Conservation (phyloP, 768 basidiomycete genomes). For the Pleurotus sapidus region DNA sequence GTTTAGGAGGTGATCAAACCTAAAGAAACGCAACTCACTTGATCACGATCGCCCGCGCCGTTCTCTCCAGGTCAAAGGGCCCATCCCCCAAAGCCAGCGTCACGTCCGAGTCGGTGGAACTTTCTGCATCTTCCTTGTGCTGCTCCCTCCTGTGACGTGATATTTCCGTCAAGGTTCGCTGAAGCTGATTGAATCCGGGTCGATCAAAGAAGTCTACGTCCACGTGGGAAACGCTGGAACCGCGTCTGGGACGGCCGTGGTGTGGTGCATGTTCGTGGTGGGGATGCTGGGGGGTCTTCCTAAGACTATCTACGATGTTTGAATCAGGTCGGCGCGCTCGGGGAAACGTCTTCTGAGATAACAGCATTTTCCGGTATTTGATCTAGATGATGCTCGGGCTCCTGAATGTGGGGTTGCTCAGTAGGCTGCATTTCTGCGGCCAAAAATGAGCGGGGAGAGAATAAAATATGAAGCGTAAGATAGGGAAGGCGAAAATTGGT, state of each 20-base stretch:
- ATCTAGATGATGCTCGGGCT: neutral
- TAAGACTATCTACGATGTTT: neutral
- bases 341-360: neutral
- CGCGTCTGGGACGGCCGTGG: neutral
- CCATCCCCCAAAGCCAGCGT: slow-evolving; percentile 19
- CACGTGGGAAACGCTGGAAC: slow-evolving; percentile 25
- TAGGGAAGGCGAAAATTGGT: neutral
- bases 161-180: slow-evolving; percentile 17
- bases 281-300: neutral
- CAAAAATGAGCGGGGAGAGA: neutral
- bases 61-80: slow-evolving; percentile 27
- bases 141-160: slow-evolving; percentile 5
- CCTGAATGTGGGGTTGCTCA: neutral
- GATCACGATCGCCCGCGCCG: slow-evolving; percentile 20
- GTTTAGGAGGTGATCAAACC: neutral
- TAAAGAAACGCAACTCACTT: slow-evolving; percentile 18
- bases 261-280: neutral
- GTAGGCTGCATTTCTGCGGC: neutral
- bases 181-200: slow-evolving; percentile 30
- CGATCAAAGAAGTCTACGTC: slow-evolving; percentile 46
- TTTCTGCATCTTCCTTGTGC: neutral
- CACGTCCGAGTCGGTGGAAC: slow-evolving; percentile 15
- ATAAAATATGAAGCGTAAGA: neutral
- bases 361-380: neutral
- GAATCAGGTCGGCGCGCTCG: neutral